Evolutionary conservation across 2,329 filamentous ascomycete genomes (phyloP), one percentile per base, ranked within the genome.

Genomic region (Nemania sp.): DNA sequence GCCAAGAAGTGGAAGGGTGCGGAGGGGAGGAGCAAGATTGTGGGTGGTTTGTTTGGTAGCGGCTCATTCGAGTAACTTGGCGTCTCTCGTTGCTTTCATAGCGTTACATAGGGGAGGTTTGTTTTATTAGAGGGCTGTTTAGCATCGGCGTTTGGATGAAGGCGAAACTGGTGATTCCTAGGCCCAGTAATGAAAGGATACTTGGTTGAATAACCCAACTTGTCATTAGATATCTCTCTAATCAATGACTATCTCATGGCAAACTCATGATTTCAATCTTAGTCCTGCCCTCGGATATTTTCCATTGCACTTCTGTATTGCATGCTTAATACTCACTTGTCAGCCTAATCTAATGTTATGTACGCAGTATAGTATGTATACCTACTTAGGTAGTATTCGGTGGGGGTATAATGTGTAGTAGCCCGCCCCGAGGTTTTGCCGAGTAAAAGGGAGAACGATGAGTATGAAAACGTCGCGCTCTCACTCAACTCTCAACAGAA

Each of bases 1-100:
- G 84, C 84, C 76, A 87, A 80, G 78, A 87, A 87, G 81, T 83
- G 83, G 62, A 85, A 84, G 76, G 87, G 87, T 0, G 88, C 85
- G 0, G 86, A 88, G 79, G 85, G 80, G 57, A 81, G 89, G 74
- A 80, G 85, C 29, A 85, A 86, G 70, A 83, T 83, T 18, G 87
- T 90, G 0, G 86, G 87, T 5, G 87, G 87, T 0, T 74, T 91
- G 69, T 84, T 91, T 79, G 86, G 85, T 0, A 82, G 80, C 35
- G 88, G 88, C 7, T 82, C 79, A 71, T 88, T 88, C 78, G 86
- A 86, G 77, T 86, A 74, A 61, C 18, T 11, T 26, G 13, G 22
- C 10, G 56, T 13, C 13, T 52, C 51, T n/a, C 27, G 24, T 35
- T 35, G 24, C 27, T 35, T 3, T 24, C 27, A 18, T n/a, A 32